Evolutionary conservation across 768 basidiomycete genomes (phyloP).

Genomic region (Boletus insuetus): DNA sequence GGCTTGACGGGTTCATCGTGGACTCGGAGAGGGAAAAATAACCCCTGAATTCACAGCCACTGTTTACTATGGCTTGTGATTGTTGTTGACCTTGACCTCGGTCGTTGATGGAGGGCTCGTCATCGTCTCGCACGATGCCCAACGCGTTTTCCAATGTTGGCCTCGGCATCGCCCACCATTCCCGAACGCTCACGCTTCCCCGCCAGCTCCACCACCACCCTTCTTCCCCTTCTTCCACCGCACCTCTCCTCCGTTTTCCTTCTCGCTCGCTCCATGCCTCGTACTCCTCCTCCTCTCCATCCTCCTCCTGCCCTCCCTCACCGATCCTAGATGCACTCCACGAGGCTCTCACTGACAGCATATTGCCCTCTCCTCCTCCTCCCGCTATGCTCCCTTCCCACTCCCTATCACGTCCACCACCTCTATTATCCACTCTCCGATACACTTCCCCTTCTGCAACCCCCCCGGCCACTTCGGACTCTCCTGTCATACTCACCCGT

Average conservation of each 20-base stretch:
- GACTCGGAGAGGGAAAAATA: background rate
- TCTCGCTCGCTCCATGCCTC: background rate
- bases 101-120: slow-evolving; percentile 11
- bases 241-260: slow-evolving; percentile 20
- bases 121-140: background rate
- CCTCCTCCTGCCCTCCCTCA: slow-evolving; percentile 33
- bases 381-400: slow-evolving; percentile 40
- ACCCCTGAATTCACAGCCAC: slow-evolving; percentile 14
- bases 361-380: slow-evolving; percentile 41
- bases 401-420: slow-evolving; percentile 43
- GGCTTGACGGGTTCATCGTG: no score
- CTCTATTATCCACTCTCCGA: slow-evolving; percentile 53
- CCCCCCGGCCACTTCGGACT: slow-evolving; percentile 39
- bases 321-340: slow-evolving; percentile 40
- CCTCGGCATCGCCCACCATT: background rate
- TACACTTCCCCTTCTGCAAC: slow-evolving; percentile 63
- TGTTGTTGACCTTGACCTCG: background rate
- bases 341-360: slow-evolving; percentile 45
- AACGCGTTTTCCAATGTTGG: background rate
- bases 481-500: slow-evolving; percentile 9
- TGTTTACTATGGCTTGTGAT: background rate
- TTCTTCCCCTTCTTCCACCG: no score
- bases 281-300: background rate
- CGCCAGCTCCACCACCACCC: slow-evolving; percentile 4
- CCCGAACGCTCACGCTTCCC: slow-evolving; percentile 14